A percentile compares a stretch with the other conserved stretches of the same genome.
Conservation (phyloP, 2,329 filamentous ascomycete species). For the Aphanocladium album region DNA sequence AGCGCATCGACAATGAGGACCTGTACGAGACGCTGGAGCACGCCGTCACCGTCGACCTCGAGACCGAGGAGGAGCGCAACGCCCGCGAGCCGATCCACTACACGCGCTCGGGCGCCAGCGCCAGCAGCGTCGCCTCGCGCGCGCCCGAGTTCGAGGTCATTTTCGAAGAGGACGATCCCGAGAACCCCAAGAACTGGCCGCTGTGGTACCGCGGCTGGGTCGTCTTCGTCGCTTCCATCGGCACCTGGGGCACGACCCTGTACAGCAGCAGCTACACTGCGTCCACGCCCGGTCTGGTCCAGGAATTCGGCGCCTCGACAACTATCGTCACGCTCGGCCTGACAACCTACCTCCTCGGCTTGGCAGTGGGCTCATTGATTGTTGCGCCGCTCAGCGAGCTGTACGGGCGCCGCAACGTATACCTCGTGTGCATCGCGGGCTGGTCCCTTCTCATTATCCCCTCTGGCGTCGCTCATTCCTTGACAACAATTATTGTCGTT, state of each 20-base stretch:
- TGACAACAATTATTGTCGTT: constrained; percentile 63
- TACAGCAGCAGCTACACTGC: constrained; percentile 78
- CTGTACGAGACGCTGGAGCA: constrained; percentile 27
- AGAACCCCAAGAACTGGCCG: constrained; percentile 65
- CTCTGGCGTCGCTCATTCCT: constrained; percentile 62
- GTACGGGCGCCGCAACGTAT: constrained; percentile 64
- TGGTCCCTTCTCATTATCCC: constrained; percentile 69
- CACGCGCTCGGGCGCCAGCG: constrained; percentile 37
- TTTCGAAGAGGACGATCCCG: constrained; percentile 58
- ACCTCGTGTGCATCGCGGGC: constrained; percentile 57
- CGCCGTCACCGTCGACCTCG: constrained; percentile 27
- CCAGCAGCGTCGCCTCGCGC: constrained; percentile 34
- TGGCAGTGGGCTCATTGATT: constrained; percentile 66
- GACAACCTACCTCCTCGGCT: constrained; percentile 71
- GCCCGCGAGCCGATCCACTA: constrained; percentile 42
- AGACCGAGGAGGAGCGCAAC: constrained; percentile 34
- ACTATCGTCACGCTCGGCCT: constrained; percentile 68
- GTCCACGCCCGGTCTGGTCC: constrained; percentile 62
- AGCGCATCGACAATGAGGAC: constrained; percentile 18
- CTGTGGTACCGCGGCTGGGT: constrained; percentile 42
- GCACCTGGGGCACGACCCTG: constrained; percentile 52
- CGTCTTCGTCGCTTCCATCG: constrained; percentile 41
- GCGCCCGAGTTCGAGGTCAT: constrained; percentile 66
- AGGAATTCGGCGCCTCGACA: constrained; percentile 56
- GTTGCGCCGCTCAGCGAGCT: constrained; percentile 71